Base-by-base conservation (phyloP, 108 stramenopile genomes). In the Licmophora abbreviata region DNA sequence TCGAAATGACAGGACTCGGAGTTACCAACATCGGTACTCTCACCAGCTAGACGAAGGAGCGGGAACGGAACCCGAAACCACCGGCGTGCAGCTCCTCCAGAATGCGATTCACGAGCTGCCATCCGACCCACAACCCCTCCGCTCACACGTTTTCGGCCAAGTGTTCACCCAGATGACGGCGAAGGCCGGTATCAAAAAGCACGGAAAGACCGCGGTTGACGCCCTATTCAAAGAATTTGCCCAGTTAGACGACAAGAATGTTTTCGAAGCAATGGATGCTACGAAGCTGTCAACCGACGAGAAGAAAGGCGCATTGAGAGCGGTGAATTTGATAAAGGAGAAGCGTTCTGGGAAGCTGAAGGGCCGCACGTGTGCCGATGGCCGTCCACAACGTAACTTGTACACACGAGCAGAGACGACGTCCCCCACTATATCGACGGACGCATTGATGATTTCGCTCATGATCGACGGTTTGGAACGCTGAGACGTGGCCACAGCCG, bases 161-260 rank as follows among this genome's bases (percentile, higher is more conserved):
- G n/a, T n/a, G n/a, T n/a, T n/a, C n/a, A n/a, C n/a, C n/a, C n/a
- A n/a, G n/a, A n/a, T n/a, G n/a, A n/a, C n/a, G n/a, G n/a, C n/a
- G n/a, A n/a, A n/a, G n/a, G n/a, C n/a, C n/a, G n/a, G n/a, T n/a
- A n/a, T n/a, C n/a, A n/a, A n/a, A n/a, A n/a, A n/a, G n/a, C n/a
- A n/a, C n/a, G n/a, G n/a, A n/a, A n/a, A n/a, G n/a, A n/a, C n/a
- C n/a, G 68, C 47, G 14, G 51, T 61, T 26, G 27, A 44, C 0
- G 56, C 51, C 0, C n/a, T 64, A 0, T 1, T 14, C 10, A 64
- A 64, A 31, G 69, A 70, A 36, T 41, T 70, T 14, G 20, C 49
- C 4, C 69, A 64, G 52, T 29, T 69, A 22, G 61, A 63, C n/a
- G 57, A 59, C 42, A 58, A 63, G 57, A 21, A 45, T 8, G 36